Conservation (phyloP, 2,329 filamentous ascomycete genomes). For the Coniochaeta sp. region DNA sequence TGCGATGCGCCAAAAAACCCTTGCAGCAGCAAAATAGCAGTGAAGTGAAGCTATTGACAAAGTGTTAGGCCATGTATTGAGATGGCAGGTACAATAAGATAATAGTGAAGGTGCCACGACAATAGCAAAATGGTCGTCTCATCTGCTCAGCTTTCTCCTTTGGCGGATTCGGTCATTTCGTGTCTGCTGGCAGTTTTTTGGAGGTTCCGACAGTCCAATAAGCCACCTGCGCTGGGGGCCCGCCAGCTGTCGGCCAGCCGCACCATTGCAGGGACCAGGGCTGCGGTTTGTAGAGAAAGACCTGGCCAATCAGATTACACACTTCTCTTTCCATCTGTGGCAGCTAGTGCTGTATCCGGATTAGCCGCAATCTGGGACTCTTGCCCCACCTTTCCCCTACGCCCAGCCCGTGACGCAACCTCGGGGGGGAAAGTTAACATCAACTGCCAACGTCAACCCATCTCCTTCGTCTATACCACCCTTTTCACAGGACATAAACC, state of each 20-base stretch:
- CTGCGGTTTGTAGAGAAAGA: no score
- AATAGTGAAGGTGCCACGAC: neutral
- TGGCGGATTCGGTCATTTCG: neutral
- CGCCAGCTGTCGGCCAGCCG: no score
- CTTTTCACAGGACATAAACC: no score
- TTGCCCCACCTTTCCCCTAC: neutral
- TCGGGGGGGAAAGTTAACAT: neutral
- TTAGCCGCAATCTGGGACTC: neutral
- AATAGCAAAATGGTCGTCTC: neutral
- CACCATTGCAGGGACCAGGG: no score
- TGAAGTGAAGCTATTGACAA: neutral
- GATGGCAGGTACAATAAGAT: neutral
- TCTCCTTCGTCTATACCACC: no score
- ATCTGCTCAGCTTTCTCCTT: neutral
- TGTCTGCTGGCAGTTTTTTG: neutral
- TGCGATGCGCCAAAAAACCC: neutral
- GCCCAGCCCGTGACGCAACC: slow-evolving; percentile 3
- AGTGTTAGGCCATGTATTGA: neutral
- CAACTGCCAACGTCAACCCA: slow-evolving; percentile 2
- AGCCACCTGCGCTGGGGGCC: no score
- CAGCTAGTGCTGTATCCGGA: neutral
- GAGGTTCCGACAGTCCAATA: neutral
- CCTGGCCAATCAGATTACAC: neutral
- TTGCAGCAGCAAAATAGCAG: neutral
- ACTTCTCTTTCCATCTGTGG: neutral